Evolutionary conservation across 306 rosid species (phyloP).

Genomic region (Senna siamea): DNA sequence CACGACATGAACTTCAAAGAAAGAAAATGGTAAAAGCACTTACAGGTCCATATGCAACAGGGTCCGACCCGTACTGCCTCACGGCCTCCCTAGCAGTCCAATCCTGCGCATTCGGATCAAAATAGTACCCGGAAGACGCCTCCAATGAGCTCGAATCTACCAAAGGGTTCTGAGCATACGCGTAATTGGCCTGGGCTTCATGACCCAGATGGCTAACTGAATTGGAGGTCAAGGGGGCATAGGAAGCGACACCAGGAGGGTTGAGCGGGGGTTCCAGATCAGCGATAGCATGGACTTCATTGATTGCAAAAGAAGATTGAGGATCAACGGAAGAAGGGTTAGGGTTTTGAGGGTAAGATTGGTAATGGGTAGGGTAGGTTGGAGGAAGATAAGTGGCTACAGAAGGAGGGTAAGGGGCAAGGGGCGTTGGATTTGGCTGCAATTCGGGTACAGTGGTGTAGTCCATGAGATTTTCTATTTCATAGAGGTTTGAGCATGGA

Average conservation of each 20-base stretch:
- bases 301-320: constrained; percentile 12
- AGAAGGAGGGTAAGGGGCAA: not conserved
- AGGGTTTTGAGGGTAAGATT: constrained; percentile 42
- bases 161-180: constrained; percentile 29
- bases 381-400: not conserved
- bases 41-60: constrained; percentile 33
- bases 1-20: not conserved
- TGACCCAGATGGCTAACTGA: constrained; percentile 7
- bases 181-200: constrained; percentile 28
- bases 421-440: constrained; percentile 22
- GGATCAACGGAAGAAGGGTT: constrained; percentile 18
- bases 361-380: constrained; percentile 27
- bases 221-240: not conserved
- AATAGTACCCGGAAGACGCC: constrained; percentile 33
- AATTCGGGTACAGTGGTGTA: constrained; percentile 31
- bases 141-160: constrained; percentile 29
- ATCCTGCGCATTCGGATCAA: constrained; percentile 34
- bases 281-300: not conserved
- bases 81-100: constrained; percentile 49
- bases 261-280: constrained; percentile 25
- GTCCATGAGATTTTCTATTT: constrained; percentile 35
- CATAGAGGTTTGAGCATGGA: not conserved
- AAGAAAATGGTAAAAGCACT: constrained; percentile 27
- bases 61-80: constrained; percentile 41
- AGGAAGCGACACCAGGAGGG: constrained; percentile 46